phyloP scores from a whole-genome alignment of 2,329 filamentous ascomycete genomes.

The Phyllosticta citrichinensis region DNA sequence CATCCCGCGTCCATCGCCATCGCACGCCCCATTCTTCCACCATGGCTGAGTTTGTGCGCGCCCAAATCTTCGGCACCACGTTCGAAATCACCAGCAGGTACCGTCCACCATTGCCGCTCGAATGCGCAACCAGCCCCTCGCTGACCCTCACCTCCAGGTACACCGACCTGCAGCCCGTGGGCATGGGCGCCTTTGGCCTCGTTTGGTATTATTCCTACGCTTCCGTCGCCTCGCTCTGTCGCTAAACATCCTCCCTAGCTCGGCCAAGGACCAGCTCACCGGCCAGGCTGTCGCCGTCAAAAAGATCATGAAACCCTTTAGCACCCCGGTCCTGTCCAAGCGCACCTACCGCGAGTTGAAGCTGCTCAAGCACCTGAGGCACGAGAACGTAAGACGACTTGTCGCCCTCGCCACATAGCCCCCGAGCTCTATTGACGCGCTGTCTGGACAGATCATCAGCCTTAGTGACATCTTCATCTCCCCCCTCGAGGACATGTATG shows the following conservation, averaged over 20 bases:
- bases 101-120: conserved; percentile 14
- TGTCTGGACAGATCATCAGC: conserved; percentile 62
- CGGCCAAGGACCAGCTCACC: conserved; percentile 94
- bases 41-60: conserved; percentile 99
- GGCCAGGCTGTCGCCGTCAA: conserved; percentile 95
- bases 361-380: conserved; percentile 88
- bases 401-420: background rate
- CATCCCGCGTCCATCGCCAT: background rate
- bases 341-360: conserved; percentile 96
- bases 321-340: conserved; percentile 96
- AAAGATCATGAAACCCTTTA: conserved; percentile 99
- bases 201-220: conserved; percentile 60
- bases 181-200: conserved; percentile 97
- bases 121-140: conserved; percentile 17
- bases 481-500: conserved; percentile 93
- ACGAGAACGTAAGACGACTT: conserved; percentile 69
- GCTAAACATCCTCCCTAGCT: conserved; percentile 38
- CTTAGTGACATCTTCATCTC: conserved; percentile 99
- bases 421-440: background rate
- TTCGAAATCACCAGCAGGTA: conserved; percentile 99
- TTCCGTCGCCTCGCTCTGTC: conserved; percentile 2
- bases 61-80: conserved; percentile 98
- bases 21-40: conserved; percentile 27
- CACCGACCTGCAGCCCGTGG: conserved; percentile 94
- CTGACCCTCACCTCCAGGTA: conserved; percentile 50